Evolutionary conservation across 2,329 filamentous ascomycete genomes (phyloP), one percentile per base, ranked within the genome.

Genomic region (Leptosphaerulina australis): DNA sequence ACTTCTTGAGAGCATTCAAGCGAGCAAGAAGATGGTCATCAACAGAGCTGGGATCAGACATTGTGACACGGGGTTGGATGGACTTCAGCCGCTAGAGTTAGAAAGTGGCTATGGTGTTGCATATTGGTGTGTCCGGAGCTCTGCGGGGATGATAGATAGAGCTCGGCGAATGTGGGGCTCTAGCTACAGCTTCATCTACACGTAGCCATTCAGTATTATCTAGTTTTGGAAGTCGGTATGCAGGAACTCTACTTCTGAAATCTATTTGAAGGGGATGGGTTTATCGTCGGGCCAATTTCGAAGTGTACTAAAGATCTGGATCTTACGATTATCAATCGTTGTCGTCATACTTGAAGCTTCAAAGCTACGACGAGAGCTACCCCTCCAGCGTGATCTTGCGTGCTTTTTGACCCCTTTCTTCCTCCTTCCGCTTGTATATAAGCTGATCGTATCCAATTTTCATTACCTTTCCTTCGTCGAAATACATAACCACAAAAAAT

Each of bases 1-100:
- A 74, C 33, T 74, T 73, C 58, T 78, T 78, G 37, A 80, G 69
- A 11, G 77, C 77, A 54, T 79, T 79, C 26, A 80, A 69, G 38
- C 78, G 74, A 15, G 77, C 76, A 45, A 79, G 74, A 15, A 80
- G 73, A 48, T 73, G 67, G 39, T 75, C 68, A 49, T 79, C 76
- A 37, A 41, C 31, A 8, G 59, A 55, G 29, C 40, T 45, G 20
- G 58, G 47, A 11, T 25, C 48, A n/a, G 48, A 24, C 48, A 51
- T 56, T 24, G 22, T 60, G 41, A 63, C 66, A 64, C 33, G 18
- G 31, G 15, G 7, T 11, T 25, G 20, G 25, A 6, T 8, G 21
- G 20, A 15, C 22, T 21, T 34, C 5, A 31, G 30, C 17, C 17
- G 41, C 31, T 40, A 24, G 8, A 24, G 41, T 28, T 10, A 6